Conservation (phyloP, 306 rosid species). For the Crataegus laevigata region DNA sequence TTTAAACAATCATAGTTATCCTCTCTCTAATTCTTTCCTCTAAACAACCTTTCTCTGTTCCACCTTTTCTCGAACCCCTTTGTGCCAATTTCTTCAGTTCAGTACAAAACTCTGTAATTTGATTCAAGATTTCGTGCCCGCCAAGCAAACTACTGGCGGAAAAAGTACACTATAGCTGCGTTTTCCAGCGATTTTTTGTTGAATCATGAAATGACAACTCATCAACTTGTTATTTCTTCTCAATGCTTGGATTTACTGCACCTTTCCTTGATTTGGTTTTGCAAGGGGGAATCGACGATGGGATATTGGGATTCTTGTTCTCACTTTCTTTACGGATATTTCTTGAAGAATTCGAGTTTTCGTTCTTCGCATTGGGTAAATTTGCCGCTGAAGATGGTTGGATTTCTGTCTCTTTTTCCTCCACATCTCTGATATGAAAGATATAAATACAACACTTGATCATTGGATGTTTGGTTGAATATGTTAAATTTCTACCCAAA, state of each 20-base stretch:
- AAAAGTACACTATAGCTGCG: constrained; percentile 35
- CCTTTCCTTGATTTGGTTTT: constrained; percentile 21
- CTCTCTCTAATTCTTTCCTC: constrained; percentile 17
- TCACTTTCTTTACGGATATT: constrained; percentile 26
- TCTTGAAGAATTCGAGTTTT: constrained; percentile 14
- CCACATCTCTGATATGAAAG: constrained; percentile 1
- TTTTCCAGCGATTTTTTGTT: constrained; percentile 7
- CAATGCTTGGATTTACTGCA: constrained; percentile 1
- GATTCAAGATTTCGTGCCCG: constrained; percentile 43
- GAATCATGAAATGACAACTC: constrained; percentile 10
- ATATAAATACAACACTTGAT: not conserved
- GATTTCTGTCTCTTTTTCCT: constrained; percentile 5
- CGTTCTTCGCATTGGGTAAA: not conserved
- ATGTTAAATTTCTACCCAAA: not conserved
- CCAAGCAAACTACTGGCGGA: constrained; percentile 42
- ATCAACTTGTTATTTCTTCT: constrained; percentile 6
- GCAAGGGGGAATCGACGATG: not conserved
- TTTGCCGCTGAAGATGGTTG: constrained; percentile 13
- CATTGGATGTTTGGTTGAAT: too few species aligned
- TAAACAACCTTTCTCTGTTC: constrained; percentile 20
- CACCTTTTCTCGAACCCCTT: constrained; percentile 29
- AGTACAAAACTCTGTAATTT: constrained; percentile 33
- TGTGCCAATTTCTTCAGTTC: constrained; percentile 44
- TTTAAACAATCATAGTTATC: constrained; percentile 29
- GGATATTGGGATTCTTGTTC: constrained; percentile 42